phyloP scores from a whole-genome alignment of 108 stramenopile genomes.

The Epipyxis sp. region DNA sequence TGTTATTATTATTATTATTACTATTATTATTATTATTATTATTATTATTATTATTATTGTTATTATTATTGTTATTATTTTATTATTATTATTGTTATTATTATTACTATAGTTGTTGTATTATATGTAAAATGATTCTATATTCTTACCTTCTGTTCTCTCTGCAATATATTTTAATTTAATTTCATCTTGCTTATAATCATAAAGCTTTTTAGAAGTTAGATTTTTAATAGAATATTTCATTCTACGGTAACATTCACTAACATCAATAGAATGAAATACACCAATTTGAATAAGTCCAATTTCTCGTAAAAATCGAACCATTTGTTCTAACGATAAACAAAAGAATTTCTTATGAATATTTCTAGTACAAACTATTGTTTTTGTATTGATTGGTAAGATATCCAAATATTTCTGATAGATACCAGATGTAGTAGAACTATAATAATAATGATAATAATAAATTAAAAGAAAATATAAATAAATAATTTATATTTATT shows the following conservation, averaged over 20 bases:
- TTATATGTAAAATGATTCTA: not conserved
- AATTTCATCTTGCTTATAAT: not conserved
- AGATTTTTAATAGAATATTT: not conserved
- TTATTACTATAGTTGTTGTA: not conserved
- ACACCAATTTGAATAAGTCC: not conserved
- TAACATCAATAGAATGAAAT: not conserved
- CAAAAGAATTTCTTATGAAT: not conserved
- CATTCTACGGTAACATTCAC: not conserved
- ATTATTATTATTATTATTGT: not conserved
- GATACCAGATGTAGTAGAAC: too few species aligned
- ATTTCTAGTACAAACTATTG: too few species aligned
- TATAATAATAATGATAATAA: too few species aligned
- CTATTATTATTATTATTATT: not conserved
- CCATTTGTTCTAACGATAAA: not conserved
- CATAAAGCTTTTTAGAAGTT: not conserved
- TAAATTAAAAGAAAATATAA: too few species aligned
- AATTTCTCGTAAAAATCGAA: constrained; percentile 1
- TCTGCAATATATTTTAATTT: not conserved
- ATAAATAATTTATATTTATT: too few species aligned
- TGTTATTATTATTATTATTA: not conserved
- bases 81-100: not conserved
- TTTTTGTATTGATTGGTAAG: too few species aligned
- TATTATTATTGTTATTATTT: not conserved
- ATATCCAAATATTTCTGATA: too few species aligned
- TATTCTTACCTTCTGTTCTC: too few species aligned